Evolutionary conservation across 2,329 filamentous ascomycete genomes (phyloP), one percentile per base, ranked within the genome.

Genomic region (Scedosporium dehoogii): DNA sequence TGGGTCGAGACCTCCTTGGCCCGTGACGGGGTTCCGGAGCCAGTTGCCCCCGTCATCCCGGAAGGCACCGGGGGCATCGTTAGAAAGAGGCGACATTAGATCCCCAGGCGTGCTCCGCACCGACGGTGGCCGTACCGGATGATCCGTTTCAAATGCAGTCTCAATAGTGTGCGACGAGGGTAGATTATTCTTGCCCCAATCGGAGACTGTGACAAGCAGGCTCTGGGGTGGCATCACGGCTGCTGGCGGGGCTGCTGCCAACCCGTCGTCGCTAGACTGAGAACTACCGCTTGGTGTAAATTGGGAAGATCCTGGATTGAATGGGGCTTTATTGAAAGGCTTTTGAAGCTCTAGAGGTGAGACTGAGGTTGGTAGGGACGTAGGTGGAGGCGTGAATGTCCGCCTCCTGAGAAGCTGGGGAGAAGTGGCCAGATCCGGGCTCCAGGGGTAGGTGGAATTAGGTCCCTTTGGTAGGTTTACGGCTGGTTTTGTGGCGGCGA

Each of bases 181-280:
- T 72, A 71, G 69, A 51, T 71, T 74, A 62, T 76, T 80, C 64
- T 74, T 76, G 56, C 78, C 81, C 79, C 80, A 85, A 65, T 82
- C 73, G 1, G 83, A 85, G 58, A 85, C 80, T 5, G 78, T 83
- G 21, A 85, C 80, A 29, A 77, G 77, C 6, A 83, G 82, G 67
- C 83, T 85, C 64, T 76, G 78, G 21, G 73, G 70, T 38, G 74
- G 70, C 77, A 81, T 81, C 61, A 72, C 68, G 59, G 74, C 67
- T 38, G 21, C n/a, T 3, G 27, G 16, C 23, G 57, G 25, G 16
- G 46, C 70, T 2, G 75, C 73, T 3, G 72, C 75, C 42, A 76
- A 67, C 51, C 75, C 76, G 68, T 81, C 81, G 68, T 83, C 80
- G 64, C 79, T 81, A 3, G 82, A 81, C 61, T 73, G 75, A 58